A percentile compares a stretch with the other conserved stretches of the same genome.
These are phyloP conservation scores for Coprinopsis marcescibilis DNA, from an alignment of 768 basidiomycete species.

Conservation along the genomic window DNA sequence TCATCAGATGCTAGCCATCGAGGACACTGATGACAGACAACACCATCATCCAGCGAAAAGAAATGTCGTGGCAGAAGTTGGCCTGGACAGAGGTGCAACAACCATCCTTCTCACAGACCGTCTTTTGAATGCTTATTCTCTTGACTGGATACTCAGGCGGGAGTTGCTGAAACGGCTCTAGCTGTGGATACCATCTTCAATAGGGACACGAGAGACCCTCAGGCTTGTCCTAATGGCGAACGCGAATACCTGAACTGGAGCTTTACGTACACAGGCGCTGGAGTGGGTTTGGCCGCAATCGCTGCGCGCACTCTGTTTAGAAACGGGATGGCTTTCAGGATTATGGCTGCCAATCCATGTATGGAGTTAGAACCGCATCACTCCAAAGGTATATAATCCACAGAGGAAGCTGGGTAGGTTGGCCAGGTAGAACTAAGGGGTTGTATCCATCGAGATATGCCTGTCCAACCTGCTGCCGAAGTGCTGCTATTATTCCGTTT, in stretches of 20 bases:
- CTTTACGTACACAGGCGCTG: conserved; percentile 81
- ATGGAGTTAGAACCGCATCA: too few relatives aligned
- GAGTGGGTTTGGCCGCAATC: conserved; percentile 68
- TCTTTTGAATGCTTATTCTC: conserved; percentile 45
- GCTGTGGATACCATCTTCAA: conserved; percentile 64
- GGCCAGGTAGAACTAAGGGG: too few relatives aligned
- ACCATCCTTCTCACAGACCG: too few relatives aligned
- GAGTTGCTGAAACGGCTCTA: conserved; percentile 67
- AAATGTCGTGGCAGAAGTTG: conserved; percentile 29
- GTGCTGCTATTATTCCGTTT: too few relatives aligned
- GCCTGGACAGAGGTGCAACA: conserved; percentile 26
- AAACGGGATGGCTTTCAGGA: conserved; percentile 58
- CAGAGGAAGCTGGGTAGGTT: too few relatives aligned
- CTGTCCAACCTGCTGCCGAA: too few relatives aligned
- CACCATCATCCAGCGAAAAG: conserved; percentile 24
- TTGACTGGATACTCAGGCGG: conserved; percentile 38
- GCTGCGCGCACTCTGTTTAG: conserved; percentile 76
- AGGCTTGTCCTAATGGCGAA: conserved; percentile 55
- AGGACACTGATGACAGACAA: conserved; percentile 47
- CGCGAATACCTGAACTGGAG: conserved; percentile 66
- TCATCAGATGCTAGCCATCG: conserved; percentile 22
- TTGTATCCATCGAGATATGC: too few relatives aligned
- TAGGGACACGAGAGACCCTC: conserved; percentile 72
- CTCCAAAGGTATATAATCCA: too few relatives aligned
- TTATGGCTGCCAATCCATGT: conserved; percentile 87